These are phyloP conservation scores for Erodium texanum DNA, from an alignment of 441 rosid genomes.

Conservation along the genomic window DNA sequence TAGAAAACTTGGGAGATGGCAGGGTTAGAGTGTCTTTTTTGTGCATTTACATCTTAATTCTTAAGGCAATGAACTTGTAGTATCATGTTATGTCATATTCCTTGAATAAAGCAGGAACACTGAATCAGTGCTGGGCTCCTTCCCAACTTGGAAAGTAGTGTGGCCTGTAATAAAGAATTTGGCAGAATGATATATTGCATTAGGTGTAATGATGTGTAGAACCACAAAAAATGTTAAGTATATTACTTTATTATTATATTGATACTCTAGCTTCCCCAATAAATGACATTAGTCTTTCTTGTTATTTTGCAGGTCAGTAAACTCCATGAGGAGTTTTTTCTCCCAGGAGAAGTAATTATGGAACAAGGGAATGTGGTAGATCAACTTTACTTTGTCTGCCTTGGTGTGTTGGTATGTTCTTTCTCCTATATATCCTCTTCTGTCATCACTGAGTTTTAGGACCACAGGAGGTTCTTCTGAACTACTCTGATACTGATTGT, in stretches of 20 bases:
- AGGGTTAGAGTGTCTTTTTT: background rate
- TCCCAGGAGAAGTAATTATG: constrained; percentile 89
- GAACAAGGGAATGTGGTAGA: constrained; percentile 87
- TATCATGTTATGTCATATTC: background rate
- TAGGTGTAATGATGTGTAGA: background rate
- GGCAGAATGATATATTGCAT: background rate
- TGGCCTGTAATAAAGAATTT: background rate
- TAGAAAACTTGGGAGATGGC: background rate
- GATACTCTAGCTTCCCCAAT: background rate
- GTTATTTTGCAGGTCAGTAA: constrained; percentile 45
- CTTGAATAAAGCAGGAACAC: background rate
- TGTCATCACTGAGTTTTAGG: constrained; percentile 1
- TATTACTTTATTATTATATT: background rate
- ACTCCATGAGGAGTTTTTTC: constrained; percentile 91
- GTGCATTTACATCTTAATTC: background rate
- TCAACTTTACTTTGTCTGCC: constrained; percentile 87
- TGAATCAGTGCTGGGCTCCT: background rate
- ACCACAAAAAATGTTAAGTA: background rate
- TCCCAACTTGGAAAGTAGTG: background rate
- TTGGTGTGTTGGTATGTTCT: constrained; percentile 65
- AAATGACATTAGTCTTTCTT: constrained; percentile 3
- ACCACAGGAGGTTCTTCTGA: background rate
- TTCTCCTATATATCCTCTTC: background rate
- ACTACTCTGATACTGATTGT: background rate
- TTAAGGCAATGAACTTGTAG: background rate